Percentiles rank a stretch among this genome's conserved stretches.
phyloP scores from a whole-genome alignment of 768 basidiomycete species.

The Amanita brunnescens region DNA sequence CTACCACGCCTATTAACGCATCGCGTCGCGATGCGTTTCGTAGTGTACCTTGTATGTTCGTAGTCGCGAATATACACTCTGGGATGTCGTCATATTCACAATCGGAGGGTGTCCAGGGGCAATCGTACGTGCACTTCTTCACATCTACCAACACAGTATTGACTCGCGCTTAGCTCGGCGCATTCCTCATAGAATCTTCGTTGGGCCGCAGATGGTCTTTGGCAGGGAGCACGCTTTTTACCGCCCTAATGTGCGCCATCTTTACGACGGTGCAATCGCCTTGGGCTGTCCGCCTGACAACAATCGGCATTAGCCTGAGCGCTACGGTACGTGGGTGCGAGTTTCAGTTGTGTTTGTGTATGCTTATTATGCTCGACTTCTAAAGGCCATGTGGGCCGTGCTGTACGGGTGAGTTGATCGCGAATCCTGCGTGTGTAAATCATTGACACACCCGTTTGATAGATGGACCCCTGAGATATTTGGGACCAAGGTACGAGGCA shows the following conservation, averaged over 20 bases:
- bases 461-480: slow-evolving; percentile 84
- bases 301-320: slow-evolving; percentile 70
- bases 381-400: slow-evolving; percentile 80
- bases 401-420: slow-evolving; percentile 44
- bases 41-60: no score
- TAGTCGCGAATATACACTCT: no score
- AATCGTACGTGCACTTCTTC: slow-evolving; percentile 42
- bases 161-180: slow-evolving; percentile 54
- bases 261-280: slow-evolving; percentile 56
- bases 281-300: slow-evolving; percentile 54
- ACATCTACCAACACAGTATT: neutral
- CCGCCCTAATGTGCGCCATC: slow-evolving; percentile 62
- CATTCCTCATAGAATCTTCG: slow-evolving; percentile 64
- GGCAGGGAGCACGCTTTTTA: slow-evolving; percentile 65
- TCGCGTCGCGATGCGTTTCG: no score
- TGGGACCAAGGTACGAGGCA: slow-evolving; percentile 77
- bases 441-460: neutral
- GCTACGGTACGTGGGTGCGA: slow-evolving; percentile 43
- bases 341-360: neutral
- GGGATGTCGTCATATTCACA: slow-evolving; percentile 85
- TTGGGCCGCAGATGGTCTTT: slow-evolving; percentile 69
- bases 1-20: no score
- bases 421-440: neutral
- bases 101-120: slow-evolving; percentile 81
- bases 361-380: neutral